Evolutionary conservation across 768 basidiomycete species (phyloP), one percentile per base, ranked within the genome.

Genomic region (Trametes maxima): DNA sequence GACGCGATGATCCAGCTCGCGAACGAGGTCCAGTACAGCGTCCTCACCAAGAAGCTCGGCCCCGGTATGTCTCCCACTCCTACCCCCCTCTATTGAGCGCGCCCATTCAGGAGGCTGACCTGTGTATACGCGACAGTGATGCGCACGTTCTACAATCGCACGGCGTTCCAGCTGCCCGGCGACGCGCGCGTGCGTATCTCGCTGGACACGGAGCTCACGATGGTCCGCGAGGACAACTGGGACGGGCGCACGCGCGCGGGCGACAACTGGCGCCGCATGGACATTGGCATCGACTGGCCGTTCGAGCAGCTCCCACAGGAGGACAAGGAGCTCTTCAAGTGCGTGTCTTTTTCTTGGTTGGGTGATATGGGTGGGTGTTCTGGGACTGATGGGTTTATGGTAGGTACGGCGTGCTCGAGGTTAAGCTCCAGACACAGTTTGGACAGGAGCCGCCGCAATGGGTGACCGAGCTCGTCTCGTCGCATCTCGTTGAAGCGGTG

Each of bases 161-260:
- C 97, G 14, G 97, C 97, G 1, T 99, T 99, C 82, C 97, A 99
- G 75, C 85, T 99, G 22, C 97, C 97, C 10, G 96, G 96, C 21
- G 96, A 99, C 71, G 96, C 95, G n/a, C 87, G 94, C 53, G 97
- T 99, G 39, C 94, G 97, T 52, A 98, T 99, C 62, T 98, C 97
- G 17, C 86, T 99, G 61, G 97, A 99, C 71, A 99, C 97, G 0
- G 94, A 98, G 73, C 84, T 99, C 36, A 90, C 92, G 3, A 88
- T 99, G 83, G 74, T 97, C 54, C 85, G 97, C 63, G 97, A 99
- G 75, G 97, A 98, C 70, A 92, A 97, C 70, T 98, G 95, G 92
- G 95, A 98, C 73, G 92, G 89, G 1, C 72, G 73, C 40, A 72
- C 73, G 6, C 89, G 96, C n/a, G 77, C 94, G 0, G 85, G 87